A percentile compares a stretch with the other conserved stretches of the same genome.
These are phyloP conservation scores for Glonium stellatum DNA, from an alignment of 495 filamentous ascomycete genomes.

Conservation along the genomic window DNA sequence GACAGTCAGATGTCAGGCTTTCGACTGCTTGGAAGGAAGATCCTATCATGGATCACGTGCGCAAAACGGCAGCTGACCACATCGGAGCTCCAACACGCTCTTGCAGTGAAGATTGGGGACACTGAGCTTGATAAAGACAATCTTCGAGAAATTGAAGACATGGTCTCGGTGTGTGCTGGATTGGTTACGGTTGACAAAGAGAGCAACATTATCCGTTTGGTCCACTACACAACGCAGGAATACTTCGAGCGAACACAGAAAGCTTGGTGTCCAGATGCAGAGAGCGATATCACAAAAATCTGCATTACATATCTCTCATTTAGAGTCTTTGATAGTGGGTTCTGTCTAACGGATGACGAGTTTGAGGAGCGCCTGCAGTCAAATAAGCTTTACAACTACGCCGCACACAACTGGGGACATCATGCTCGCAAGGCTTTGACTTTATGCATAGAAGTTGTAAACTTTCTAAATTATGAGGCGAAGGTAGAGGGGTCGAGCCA, in stretches of 20 bases:
- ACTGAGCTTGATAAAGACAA: constrained; percentile 36
- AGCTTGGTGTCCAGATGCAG: constrained; percentile 36
- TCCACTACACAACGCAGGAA: constrained; percentile 51
- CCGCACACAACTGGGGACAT: constrained; percentile 41
- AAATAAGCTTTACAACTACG: constrained; percentile 41
- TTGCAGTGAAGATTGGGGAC: constrained; percentile 34
- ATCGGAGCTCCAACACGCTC: constrained; percentile 44
- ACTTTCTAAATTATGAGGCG: constrained; percentile 1
- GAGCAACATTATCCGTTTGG: constrained; percentile 44
- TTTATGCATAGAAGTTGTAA: not conserved
- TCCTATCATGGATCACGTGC: constrained; percentile 43
- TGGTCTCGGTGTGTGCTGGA: constrained; percentile 47
- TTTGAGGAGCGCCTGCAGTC: constrained; percentile 27
- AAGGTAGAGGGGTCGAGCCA: constrained; percentile 5
- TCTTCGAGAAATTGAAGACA: constrained; percentile 34
- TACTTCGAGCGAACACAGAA: constrained; percentile 42
- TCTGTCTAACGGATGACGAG: constrained; percentile 26
- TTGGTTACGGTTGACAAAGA: constrained; percentile 46
- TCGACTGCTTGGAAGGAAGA: constrained; percentile 32
- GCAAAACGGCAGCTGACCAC: constrained; percentile 37
- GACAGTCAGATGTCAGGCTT: constrained; percentile 29
- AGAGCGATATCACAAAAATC: constrained; percentile 32
- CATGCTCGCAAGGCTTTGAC: constrained; percentile 31
- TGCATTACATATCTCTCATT: constrained; percentile 46
- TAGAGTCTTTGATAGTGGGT: constrained; percentile 30